Conservation (phyloP, 1,284 basidiomycete genomes). For the Sutorius eximius region DNA sequence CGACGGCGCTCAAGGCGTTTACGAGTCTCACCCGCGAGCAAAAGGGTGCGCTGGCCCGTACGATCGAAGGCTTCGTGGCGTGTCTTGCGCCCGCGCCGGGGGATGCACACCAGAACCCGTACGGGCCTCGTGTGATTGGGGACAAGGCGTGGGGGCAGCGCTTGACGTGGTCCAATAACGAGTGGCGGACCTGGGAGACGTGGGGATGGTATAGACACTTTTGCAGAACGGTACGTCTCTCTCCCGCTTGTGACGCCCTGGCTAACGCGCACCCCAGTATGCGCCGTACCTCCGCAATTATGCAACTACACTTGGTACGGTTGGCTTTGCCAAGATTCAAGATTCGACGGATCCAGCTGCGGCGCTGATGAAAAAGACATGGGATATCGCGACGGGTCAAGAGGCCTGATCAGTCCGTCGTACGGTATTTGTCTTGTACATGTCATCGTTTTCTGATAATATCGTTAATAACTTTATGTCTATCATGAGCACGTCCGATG, state of each 20-base stretch:
- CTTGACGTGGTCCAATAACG: conserved; percentile 62
- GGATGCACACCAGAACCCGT: conserved; percentile 44
- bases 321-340: conserved; percentile 63
- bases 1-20: conserved; percentile 70
- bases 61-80: conserved; percentile 71
- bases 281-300: conserved; percentile 74
- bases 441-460: background rate
- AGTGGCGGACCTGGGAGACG: conserved; percentile 81
- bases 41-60: conserved; percentile 62
- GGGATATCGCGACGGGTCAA: conserved; percentile 69
- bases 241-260: background rate
- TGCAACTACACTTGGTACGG: conserved; percentile 59
- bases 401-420: conserved; percentile 26
- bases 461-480: conserved; percentile 18
- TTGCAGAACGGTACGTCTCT: conserved; percentile 63
- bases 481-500: conserved; percentile 12
- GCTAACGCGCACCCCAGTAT: conserved; percentile 47
- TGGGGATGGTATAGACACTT: conserved; percentile 89
- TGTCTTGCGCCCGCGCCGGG: conserved; percentile 50
- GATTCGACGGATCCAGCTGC: conserved; percentile 55
- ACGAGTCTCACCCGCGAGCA: conserved; percentile 71
- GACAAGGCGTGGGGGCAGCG: conserved; percentile 69
- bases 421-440: background rate
- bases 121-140: conserved; percentile 50
- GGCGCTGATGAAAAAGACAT: conserved; percentile 60